Evolutionary conservation across 805 yeast species (phyloP).

Genomic region (Saturnispora bothae): DNA sequence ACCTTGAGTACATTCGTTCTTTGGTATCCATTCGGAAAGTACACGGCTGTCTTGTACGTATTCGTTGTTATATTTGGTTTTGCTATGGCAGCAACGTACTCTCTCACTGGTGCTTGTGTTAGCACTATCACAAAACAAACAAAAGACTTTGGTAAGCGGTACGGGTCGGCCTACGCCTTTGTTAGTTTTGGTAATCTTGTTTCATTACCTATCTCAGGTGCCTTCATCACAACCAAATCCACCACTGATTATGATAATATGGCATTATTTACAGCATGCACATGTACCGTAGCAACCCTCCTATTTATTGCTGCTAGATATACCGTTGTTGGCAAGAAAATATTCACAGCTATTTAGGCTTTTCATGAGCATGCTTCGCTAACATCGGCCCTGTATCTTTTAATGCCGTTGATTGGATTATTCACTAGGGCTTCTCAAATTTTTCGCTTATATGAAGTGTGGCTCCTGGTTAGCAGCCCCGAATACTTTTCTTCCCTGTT

Average conservation of each 20-base stretch:
- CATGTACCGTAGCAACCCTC: conserved; percentile 23
- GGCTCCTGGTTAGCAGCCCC: background rate
- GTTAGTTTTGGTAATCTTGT: conserved; percentile 43
- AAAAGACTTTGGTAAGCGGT: conserved; percentile 54
- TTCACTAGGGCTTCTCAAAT: no score
- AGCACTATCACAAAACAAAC: conserved; percentile 43
- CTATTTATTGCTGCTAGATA: conserved; percentile 36
- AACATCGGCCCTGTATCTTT: background rate
- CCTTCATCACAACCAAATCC: conserved; percentile 27
- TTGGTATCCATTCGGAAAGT: conserved; percentile 54
- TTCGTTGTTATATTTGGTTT: conserved; percentile 48
- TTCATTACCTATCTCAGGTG: conserved; percentile 36
- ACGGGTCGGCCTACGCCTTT: conserved; percentile 54
- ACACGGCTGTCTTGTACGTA: conserved; percentile 33
- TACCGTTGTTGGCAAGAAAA: conserved; percentile 33
- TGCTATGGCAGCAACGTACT: conserved; percentile 46
- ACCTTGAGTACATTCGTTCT: conserved; percentile 36
- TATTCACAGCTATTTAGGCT: conserved; percentile 14
- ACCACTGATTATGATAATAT: conserved; percentile 25
- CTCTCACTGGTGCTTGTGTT: conserved; percentile 55
- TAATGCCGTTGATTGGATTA: background rate
- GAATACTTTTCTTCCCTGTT: background rate
- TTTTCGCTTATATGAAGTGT: no score
- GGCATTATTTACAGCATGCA: conserved; percentile 24
- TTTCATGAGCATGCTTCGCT: no score